These are phyloP conservation scores for Colletotrichum tofieldiae DNA, from an alignment of 2,329 filamentous ascomycete genomes.

Conservation along the genomic window DNA sequence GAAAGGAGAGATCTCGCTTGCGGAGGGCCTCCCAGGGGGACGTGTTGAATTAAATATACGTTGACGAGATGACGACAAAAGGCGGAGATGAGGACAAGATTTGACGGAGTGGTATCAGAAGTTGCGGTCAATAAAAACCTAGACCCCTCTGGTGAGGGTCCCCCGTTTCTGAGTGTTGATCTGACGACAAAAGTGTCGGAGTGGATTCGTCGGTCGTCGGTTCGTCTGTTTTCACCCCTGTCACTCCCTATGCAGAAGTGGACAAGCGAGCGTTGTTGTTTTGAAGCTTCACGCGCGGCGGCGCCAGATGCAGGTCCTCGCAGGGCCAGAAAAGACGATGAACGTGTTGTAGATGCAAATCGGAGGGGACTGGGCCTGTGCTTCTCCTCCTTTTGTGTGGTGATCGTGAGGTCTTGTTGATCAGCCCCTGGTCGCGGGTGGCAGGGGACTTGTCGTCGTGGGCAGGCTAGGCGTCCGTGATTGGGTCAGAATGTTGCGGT, in stretches of 20 bases:
- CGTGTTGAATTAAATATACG: conserved; percentile 16
- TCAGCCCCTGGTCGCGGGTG: conserved; percentile 32
- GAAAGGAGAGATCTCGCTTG: conserved; percentile 13
- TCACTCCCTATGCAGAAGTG: neutral
- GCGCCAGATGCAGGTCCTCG: conserved; percentile 25
- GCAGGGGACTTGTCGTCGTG: conserved; percentile 39
- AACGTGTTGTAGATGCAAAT: conserved; percentile 3
- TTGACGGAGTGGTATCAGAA: conserved; percentile 28
- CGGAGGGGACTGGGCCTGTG: conserved; percentile 26
- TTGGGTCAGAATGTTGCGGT: conserved; percentile 43
- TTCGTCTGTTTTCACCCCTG: conserved; percentile 25
- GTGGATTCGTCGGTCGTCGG: conserved; percentile 15
- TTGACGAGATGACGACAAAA: conserved; percentile 36
- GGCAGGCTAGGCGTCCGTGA: conserved; percentile 31
- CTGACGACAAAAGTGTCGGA: conserved; percentile 36
- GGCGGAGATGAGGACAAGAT: conserved; percentile 36
- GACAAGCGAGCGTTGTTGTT: conserved; percentile 3
- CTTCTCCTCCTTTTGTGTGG: conserved; percentile 1
- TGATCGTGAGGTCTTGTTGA: conserved; percentile 15
- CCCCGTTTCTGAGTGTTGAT: conserved; percentile 32
- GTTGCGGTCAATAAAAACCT: conserved; percentile 36
- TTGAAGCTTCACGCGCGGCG: conserved; percentile 5
- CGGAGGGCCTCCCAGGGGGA: conserved; percentile 27
- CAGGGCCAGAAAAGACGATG: conserved; percentile 27
- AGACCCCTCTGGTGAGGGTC: conserved; percentile 22